These are phyloP conservation scores for Podila minutissima DNA, from an alignment of 192 early-diverging fungal species.

Conservation along the genomic window DNA sequence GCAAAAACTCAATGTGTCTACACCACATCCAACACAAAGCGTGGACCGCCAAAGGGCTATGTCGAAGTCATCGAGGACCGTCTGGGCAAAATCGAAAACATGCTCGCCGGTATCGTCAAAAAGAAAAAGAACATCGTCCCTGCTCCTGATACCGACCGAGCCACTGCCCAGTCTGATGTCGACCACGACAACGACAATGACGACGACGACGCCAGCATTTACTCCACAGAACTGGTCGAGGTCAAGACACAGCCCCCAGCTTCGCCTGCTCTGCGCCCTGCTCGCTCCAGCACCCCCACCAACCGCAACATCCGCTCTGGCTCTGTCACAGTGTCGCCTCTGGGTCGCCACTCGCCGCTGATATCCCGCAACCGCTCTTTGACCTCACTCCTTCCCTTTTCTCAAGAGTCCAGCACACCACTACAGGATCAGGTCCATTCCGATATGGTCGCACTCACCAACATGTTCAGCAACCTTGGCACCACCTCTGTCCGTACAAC, in stretches of 20 bases:
- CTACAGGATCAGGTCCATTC: constrained; percentile 25
- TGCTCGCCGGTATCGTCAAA: constrained; percentile 62
- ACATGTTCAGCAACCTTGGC: constrained; percentile 40
- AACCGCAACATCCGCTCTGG: constrained; percentile 24
- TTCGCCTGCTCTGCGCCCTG: constrained; percentile 18
- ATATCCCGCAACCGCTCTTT: constrained; percentile 46
- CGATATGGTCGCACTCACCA: constrained; percentile 33
- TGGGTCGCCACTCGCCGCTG: constrained; percentile 37
- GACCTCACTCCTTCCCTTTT: constrained; percentile 33
- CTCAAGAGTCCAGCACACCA: constrained; percentile 14
- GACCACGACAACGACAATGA: constrained; percentile 34
- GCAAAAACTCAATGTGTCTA: constrained; percentile 68
- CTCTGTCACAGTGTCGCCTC: constrained; percentile 8
- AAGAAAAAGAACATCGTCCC: constrained; percentile 34
- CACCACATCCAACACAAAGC: constrained; percentile 73
- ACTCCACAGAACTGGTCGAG: constrained; percentile 31
- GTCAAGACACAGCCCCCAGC: constrained; percentile 44
- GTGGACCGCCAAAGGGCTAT: constrained; percentile 78
- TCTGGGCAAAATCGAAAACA: constrained; percentile 66
- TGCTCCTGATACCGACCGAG: background rate
- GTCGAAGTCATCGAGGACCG: constrained; percentile 76
- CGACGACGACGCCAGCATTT: constrained; percentile 20
- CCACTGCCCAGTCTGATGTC: constrained; percentile 10
- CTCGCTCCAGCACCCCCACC: constrained; percentile 19
- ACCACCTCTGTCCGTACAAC: constrained; percentile 44